Base-by-base conservation (phyloP, 1,284 basidiomycete genomes). In the Ustilago sp. region DNA sequence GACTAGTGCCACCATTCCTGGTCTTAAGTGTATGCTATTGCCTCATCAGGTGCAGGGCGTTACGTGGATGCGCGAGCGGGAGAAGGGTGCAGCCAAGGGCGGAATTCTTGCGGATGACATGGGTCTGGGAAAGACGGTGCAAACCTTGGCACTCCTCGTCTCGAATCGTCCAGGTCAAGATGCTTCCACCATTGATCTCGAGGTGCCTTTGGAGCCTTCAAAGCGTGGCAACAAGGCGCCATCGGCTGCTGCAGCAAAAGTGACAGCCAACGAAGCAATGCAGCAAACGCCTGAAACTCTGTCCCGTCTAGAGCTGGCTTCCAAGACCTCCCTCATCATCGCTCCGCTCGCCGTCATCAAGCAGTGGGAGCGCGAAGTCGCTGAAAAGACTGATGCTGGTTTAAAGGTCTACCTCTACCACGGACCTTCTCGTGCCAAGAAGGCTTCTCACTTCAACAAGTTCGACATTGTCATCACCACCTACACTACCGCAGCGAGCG, bases 51-150 rank as follows among this genome's bases (percentile, higher is more conserved):
- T 96, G 13, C 87, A 92, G 58, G 93, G 94, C 23, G 89, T 94
- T 2, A 87, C 88, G 38, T 98, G 95, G 94, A 95, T 98, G 94
- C 89, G 89, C 36, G 90, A 92, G 38, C 89, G 95, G 19, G 95
- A 98, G 86, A 87, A 88, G 6, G 91, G 91, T 90, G 68, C 60
- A 8, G 91, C 91, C 78, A 88, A 86, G 34, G 95, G 95, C 38
- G 95, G 96, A 2, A 98, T 98, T 65, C 87, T 99, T 35, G 79
- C 93, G 41, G 93, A 94, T 80, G 93, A 97, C 85, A 98, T 98
- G 95, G 95, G 95, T 38, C 88, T 97, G 0, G 94, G 84, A 3
- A 83, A 95, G 92, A 98, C 95, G 0, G 89, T 98, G 0, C 95
- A 98, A 89, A 94, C 92, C 0, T 97, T 98, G 51, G 91, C 95